These are phyloP conservation scores for Backusella circina DNA, from an alignment of 192 early-diverging fungal genomes.

Conservation along the genomic window DNA sequence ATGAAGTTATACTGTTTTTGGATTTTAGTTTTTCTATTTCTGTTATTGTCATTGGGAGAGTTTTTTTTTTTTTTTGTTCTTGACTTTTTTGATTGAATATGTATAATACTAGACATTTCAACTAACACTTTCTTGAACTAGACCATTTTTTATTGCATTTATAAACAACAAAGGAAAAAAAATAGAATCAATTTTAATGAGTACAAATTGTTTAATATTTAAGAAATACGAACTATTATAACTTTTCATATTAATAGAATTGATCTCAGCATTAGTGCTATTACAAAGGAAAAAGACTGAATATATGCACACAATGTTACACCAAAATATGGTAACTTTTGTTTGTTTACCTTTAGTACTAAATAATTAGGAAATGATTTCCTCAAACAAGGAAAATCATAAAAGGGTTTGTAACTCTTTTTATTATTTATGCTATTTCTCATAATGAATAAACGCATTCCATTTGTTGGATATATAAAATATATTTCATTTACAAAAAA, in stretches of 20 bases:
- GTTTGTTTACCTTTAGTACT: too few species aligned
- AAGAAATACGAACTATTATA: background rate
- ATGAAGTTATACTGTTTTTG: background rate
- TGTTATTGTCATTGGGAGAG: background rate
- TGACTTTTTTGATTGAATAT: background rate
- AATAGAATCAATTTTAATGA: background rate
- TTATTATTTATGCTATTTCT: too few species aligned
- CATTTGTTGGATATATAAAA: background rate
- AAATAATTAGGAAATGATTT: too few species aligned
- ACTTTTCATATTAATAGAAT: background rate
- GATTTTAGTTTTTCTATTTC: background rate
- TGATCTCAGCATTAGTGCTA: background rate
- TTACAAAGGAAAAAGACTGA: too few species aligned
- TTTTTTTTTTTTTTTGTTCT: background rate
- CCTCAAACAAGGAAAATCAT: too few species aligned
- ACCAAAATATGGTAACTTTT: too few species aligned
- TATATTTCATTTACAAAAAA: too few species aligned
- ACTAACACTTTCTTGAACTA: background rate
- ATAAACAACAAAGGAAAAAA: background rate
- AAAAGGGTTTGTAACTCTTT: too few species aligned
- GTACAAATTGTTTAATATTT: background rate
- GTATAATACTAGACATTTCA: background rate
- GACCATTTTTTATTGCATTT: background rate
- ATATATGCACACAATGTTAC: too few species aligned
- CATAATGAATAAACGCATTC: background rate